These are phyloP conservation scores for Pisolithus orientalis DNA, from an alignment of 768 basidiomycete species.

Conservation along the genomic window DNA sequence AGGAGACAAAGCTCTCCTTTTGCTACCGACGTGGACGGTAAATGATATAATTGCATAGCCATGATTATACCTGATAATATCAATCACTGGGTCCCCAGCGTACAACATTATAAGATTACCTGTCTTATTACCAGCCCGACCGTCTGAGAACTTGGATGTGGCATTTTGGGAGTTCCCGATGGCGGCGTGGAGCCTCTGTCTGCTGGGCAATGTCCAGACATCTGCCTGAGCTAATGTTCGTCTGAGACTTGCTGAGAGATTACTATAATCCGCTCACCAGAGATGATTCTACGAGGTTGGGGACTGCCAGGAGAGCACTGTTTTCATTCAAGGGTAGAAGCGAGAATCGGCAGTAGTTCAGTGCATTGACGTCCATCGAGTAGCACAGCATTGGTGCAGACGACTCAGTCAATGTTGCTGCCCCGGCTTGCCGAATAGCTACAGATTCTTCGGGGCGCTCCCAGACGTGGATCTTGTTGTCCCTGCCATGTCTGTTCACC, in stretches of 20 bases:
- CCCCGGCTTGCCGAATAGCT: constrained; percentile 44
- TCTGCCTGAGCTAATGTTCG: constrained; percentile 54
- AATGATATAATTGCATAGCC: constrained; percentile 66
- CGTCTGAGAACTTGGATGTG: constrained; percentile 29
- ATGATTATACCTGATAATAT: constrained; percentile 73
- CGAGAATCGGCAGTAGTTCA: constrained; percentile 92
- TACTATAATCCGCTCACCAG: constrained; percentile 40
- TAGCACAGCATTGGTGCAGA: constrained; percentile 49
- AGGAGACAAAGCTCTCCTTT: constrained; percentile 51
- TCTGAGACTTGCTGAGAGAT: not conserved
- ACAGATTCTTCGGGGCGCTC: constrained; percentile 41
- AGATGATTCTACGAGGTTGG: constrained; percentile 85
- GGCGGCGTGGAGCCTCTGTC: constrained; percentile 73
- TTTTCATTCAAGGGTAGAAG: constrained; percentile 37
- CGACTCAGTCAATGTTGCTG: constrained; percentile 47
- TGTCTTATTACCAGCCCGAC: constrained; percentile 48
- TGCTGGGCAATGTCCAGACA: constrained; percentile 72
- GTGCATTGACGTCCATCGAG: constrained; percentile 84
- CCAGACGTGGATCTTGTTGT: constrained; percentile 84
- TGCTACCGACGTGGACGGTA: constrained; percentile 28
- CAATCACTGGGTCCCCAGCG: not conserved
- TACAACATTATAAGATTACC: constrained; percentile 34
- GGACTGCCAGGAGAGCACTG: constrained; percentile 65
- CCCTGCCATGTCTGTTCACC: constrained; percentile 66
- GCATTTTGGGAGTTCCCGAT: constrained; percentile 55